These are phyloP conservation scores for Didymella pomorum DNA, from an alignment of 2,329 filamentous ascomycete species.

Conservation along the genomic window DNA sequence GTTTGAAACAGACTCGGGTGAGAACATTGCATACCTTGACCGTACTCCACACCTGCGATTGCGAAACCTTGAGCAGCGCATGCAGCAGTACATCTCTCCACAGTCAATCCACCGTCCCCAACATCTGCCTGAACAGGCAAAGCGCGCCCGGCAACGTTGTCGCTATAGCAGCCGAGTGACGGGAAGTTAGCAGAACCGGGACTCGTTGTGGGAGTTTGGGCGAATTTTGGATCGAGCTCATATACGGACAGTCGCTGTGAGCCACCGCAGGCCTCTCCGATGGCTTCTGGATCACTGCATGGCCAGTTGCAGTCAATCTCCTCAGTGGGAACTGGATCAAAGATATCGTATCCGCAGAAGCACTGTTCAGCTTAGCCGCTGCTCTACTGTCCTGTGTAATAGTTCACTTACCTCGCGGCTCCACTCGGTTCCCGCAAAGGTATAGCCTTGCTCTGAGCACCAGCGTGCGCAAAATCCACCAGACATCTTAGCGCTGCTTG, in stretches of 20 bases:
- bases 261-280: background rate
- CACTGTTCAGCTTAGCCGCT: conserved; percentile 1
- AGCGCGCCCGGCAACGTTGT: background rate
- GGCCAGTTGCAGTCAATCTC: conserved; percentile 1
- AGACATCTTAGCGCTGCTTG: background rate
- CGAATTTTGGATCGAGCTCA: background rate
- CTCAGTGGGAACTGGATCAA: background rate
- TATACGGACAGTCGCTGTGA: background rate
- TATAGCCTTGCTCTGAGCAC: conserved; percentile 4
- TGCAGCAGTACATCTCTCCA: background rate
- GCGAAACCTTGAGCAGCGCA: background rate
- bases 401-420: background rate
- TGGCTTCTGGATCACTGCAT: background rate
- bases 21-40: background rate
- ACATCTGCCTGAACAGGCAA: background rate
- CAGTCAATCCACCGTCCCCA: background rate
- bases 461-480: background rate
- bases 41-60: background rate
- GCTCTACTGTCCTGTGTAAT: no score
- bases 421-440: conserved; percentile 4
- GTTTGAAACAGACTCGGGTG: background rate
- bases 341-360: conserved; percentile 5
- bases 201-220: background rate
- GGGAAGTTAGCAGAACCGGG: background rate
- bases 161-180: background rate